These are phyloP conservation scores for Lichtheimia ornata DNA, from an alignment of 371 early-diverging fungal genomes.

Conservation along the genomic window DNA sequence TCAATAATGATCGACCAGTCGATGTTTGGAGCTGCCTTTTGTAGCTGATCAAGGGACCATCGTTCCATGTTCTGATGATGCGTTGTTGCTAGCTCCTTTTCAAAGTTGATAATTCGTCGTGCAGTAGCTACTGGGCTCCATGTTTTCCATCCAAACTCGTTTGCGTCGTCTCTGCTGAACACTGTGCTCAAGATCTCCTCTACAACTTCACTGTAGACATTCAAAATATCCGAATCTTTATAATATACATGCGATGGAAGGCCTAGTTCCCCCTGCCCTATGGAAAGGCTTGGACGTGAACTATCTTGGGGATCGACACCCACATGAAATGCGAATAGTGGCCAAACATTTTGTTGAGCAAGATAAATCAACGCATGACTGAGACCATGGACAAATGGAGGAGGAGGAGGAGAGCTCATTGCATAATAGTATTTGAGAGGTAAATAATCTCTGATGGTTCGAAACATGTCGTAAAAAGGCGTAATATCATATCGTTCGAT, in stretches of 20 bases:
- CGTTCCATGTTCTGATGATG: conserved; percentile 4
- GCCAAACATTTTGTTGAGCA: conserved; percentile 21
- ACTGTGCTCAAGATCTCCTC: conserved; percentile 25
- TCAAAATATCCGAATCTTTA: conserved; percentile 30
- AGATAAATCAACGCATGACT: conserved; percentile 17
- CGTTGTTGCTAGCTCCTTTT: conserved; percentile 9
- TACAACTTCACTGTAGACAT: conserved; percentile 37
- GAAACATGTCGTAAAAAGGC: conserved; percentile 42
- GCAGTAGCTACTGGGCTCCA: conserved; percentile 42
- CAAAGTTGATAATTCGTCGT: conserved; percentile 26
- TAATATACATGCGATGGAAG: conserved; percentile 57
- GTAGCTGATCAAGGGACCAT: conserved; percentile 31
- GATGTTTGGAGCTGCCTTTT: conserved; percentile 35
- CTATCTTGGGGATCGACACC: conserved; percentile 37
- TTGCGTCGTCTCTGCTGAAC: conserved; percentile 23
- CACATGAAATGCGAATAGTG: conserved; percentile 38
- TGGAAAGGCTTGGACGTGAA: conserved; percentile 20
- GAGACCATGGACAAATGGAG: conserved; percentile 12
- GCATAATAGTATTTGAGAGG: conserved; percentile 10
- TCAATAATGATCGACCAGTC: conserved; percentile 42
- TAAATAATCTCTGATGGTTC: conserved; percentile 27
- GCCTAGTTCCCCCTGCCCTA: conserved; percentile 47
- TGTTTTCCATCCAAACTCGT: conserved; percentile 36
- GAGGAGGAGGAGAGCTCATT: not conserved
- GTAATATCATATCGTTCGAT: conserved; percentile 32